Evolutionary conservation across 75 land plant genomes (phyloP).

Genomic region (Adiantum capillusveneris): DNA sequence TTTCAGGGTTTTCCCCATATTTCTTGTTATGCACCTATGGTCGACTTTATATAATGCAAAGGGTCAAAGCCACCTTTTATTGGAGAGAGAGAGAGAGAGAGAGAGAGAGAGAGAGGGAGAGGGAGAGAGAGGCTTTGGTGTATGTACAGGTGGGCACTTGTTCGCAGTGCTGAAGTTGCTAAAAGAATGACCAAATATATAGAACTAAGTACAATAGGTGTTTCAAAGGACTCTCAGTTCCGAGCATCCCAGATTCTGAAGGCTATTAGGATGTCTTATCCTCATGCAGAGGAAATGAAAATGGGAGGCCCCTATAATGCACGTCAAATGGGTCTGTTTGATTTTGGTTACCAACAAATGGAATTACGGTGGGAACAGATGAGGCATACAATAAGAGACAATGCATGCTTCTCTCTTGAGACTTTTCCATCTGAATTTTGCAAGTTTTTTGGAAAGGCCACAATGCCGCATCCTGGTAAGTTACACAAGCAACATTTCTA

Average conservation of each 20-base stretch:
- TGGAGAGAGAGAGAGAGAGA: too few relatives aligned
- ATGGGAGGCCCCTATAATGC: too few relatives aligned
- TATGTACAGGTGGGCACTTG: constrained; percentile 78
- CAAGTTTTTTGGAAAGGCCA: constrained; percentile 25
- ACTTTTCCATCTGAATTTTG: constrained; percentile 36
- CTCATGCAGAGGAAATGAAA: background rate
- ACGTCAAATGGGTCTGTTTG: constrained; percentile 35
- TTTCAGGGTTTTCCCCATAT: too few relatives aligned
- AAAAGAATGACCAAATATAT: constrained; percentile 69
- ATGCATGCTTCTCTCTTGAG: constrained; percentile 46
- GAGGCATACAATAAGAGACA: constrained; percentile 26
- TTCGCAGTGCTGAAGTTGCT: constrained; percentile 61
- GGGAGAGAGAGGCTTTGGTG: background rate
- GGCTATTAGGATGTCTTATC: constrained; percentile 39
- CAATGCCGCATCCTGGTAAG: constrained; percentile 58
- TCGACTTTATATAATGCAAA: too few relatives aligned
- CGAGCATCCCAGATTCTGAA: constrained; percentile 61
- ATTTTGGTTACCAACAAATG: constrained; percentile 41
- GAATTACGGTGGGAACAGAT: constrained; percentile 53
- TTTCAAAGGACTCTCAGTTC: constrained; percentile 84
- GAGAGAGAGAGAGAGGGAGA: background rate
- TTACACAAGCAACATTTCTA: too few relatives aligned
- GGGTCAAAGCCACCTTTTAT: too few relatives aligned
- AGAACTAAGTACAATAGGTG: constrained; percentile 79
- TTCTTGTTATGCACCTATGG: too few relatives aligned